Percentiles rank a stretch among this genome's conserved stretches.
phyloP scores from a whole-genome alignment of 2,329 filamentous ascomycete genomes.

The Fusarium sublunatum region DNA sequence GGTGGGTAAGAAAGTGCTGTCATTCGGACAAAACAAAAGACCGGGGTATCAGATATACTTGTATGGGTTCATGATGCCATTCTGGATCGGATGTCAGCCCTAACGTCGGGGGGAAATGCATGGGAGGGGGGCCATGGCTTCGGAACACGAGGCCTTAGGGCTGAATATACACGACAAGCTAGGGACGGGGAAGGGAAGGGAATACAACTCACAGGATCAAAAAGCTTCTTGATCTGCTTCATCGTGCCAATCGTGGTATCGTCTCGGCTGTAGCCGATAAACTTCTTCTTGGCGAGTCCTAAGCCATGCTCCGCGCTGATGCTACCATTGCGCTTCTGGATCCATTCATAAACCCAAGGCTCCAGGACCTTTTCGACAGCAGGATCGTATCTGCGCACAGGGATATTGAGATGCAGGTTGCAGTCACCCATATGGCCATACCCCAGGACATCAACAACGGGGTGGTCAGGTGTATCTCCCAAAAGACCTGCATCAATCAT shows the following conservation, averaged over 20 bases:
- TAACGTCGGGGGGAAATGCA: conserved; percentile 19
- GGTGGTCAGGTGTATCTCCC: conserved; percentile 78
- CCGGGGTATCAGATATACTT: conserved; percentile 77
- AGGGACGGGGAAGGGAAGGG: conserved; percentile 6
- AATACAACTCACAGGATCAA: conserved; percentile 81
- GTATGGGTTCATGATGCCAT: conserved; percentile 99
- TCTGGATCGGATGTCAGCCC: conserved; percentile 64
- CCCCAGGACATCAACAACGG: conserved; percentile 90
- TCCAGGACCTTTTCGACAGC: conserved; percentile 87
- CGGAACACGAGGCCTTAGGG: conserved; percentile 7
- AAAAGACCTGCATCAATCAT: conserved; percentile 80
- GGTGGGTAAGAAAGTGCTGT: conserved; percentile 26
- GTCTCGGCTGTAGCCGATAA: conserved; percentile 90
- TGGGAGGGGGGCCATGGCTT: conserved; percentile 4
- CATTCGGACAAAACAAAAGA: conserved; percentile 23
- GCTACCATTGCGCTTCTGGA: conserved; percentile 85
- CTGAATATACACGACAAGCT: conserved; percentile 11
- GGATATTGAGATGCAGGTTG: conserved; percentile 93
- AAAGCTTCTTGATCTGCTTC: conserved; percentile 93
- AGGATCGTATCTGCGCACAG: conserved; percentile 85
- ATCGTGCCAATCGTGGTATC: conserved; percentile 89
- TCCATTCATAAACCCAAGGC: conserved; percentile 98
- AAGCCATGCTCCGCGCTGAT: conserved; percentile 97
- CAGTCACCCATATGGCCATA: conserved; percentile 99
- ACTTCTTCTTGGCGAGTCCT: conserved; percentile 95